Conservation (phyloP, 2,329 filamentous ascomycete genomes). For the Pseudopithomyces maydicus region DNA sequence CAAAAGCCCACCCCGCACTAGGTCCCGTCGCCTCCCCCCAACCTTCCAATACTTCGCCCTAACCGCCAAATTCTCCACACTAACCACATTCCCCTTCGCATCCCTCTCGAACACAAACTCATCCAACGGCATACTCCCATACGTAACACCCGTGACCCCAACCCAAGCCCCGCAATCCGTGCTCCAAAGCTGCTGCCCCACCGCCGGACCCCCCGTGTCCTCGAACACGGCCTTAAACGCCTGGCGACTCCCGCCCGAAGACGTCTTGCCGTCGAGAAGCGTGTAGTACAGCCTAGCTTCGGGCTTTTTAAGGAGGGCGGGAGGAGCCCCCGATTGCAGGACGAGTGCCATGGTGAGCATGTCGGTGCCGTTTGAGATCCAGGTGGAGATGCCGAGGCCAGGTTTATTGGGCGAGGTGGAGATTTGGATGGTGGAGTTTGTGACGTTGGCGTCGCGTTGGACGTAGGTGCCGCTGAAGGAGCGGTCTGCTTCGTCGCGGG, state of each 20-base stretch:
- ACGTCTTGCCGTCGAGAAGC: constrained; percentile 18
- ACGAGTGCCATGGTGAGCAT: constrained; percentile 22
- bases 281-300: constrained; percentile 29
- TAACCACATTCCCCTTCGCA: constrained; percentile 21
- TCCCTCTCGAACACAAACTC: constrained; percentile 31
- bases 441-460: background rate
- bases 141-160: constrained; percentile 25
- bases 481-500: constrained; percentile 17
- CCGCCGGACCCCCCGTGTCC: constrained; percentile 20
- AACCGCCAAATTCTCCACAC: constrained; percentile 28
- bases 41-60: constrained; percentile 21
- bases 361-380: constrained; percentile 23
- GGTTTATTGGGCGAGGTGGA: constrained; percentile 13
- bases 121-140: constrained; percentile 27
- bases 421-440: constrained; percentile 16
- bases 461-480: constrained; percentile 19
- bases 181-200: constrained; percentile 22
- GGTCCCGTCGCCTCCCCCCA: background rate
- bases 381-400: constrained; percentile 17
- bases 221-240: constrained; percentile 30
- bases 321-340: constrained; percentile 14
- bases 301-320: constrained; percentile 1
- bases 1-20: background rate
- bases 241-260: constrained; percentile 16
- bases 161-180: constrained; percentile 32